Percentiles rank a stretch among this genome's conserved stretches.
Evolutionary conservation across 1,139 yeast species (phyloP).

Genomic region (Pichia sp.): DNA sequence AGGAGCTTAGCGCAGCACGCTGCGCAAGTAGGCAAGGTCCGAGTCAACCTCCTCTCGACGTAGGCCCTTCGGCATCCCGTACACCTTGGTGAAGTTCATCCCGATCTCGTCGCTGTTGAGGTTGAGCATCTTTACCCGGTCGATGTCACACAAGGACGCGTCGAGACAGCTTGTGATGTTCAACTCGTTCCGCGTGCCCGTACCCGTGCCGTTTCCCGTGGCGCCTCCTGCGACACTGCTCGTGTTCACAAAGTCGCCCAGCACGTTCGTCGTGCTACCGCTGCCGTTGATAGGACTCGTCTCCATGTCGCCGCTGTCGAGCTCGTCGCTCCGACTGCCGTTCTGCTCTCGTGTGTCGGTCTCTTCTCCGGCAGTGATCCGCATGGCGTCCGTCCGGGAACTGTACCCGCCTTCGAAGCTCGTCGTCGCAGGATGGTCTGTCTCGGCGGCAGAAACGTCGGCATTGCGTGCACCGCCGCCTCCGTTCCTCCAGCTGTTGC

Average conservation of each 20-base stretch:
- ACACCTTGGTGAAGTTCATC: constrained; percentile 29
- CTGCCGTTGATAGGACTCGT: background rate
- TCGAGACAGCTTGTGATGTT: constrained; percentile 19
- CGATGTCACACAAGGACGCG: constrained; percentile 14
- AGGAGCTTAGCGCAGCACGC: background rate
- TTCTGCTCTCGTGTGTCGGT: background rate
- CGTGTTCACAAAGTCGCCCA: no score
- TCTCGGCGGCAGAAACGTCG: background rate
- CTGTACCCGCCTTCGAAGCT: background rate
- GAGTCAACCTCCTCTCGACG: constrained; percentile 29
- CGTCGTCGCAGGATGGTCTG: background rate
- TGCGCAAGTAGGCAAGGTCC: constrained; percentile 24
- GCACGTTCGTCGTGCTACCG: background rate
- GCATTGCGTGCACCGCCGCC: background rate
- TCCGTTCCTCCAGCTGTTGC: background rate
- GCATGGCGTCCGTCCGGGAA: background rate
- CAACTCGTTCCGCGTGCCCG: constrained; percentile 4
- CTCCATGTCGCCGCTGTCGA: background rate
- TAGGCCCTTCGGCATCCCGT: constrained; percentile 31
- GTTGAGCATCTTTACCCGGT: constrained; percentile 19
- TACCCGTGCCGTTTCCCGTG: background rate
- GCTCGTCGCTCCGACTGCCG: background rate
- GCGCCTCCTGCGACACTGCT: background rate
- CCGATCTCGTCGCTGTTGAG: constrained; percentile 18
- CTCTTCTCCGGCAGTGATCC: background rate